Conservation (phyloP, 2,329 filamentous ascomycete genomes). For the Endocalyx cinctus region DNA sequence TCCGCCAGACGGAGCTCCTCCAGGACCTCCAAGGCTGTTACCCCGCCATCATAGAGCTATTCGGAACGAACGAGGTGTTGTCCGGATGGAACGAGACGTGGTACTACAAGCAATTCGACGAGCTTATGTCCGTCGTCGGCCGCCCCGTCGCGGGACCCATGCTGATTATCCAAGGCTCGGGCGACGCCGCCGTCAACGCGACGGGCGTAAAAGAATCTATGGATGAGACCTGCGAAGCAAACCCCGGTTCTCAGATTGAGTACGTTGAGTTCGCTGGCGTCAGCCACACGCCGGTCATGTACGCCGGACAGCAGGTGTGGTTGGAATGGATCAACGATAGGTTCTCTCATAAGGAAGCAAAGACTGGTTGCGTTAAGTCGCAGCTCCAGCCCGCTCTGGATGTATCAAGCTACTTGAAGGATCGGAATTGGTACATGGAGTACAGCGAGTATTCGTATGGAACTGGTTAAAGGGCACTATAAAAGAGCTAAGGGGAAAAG, state of each 20-base stretch:
- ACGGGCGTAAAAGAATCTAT: constrained; percentile 11
- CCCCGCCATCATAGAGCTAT: constrained; percentile 11
- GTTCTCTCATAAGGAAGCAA: constrained; percentile 10
- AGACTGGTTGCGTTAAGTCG: constrained; percentile 6
- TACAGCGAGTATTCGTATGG: no score
- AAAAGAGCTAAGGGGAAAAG: no score
- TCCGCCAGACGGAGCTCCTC: constrained; percentile 14
- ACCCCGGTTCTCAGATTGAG: constrained; percentile 7
- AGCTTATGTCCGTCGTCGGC: constrained; percentile 23
- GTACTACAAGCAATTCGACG: constrained; percentile 16
- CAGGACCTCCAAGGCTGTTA: constrained; percentile 15
- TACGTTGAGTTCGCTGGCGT: constrained; percentile 16
- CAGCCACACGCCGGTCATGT: constrained; percentile 14
- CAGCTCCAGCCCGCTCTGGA: not conserved
- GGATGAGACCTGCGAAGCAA: constrained; percentile 6
- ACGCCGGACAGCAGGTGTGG: constrained; percentile 16
- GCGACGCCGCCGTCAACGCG: constrained; percentile 15
- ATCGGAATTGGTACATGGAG: no score
- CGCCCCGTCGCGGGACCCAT: constrained; percentile 30
- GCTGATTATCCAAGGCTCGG: constrained; percentile 31
- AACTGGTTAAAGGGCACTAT: no score
- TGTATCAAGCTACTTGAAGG: not conserved
- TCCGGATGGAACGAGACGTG: constrained; percentile 16
- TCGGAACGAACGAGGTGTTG: constrained; percentile 6
- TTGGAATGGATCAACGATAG: constrained; percentile 19